Percentiles rank a stretch among this genome's conserved stretches.
These are phyloP conservation scores for Rossbeevera mucosa DNA, from an alignment of 768 basidiomycete genomes.

Conservation along the genomic window DNA sequence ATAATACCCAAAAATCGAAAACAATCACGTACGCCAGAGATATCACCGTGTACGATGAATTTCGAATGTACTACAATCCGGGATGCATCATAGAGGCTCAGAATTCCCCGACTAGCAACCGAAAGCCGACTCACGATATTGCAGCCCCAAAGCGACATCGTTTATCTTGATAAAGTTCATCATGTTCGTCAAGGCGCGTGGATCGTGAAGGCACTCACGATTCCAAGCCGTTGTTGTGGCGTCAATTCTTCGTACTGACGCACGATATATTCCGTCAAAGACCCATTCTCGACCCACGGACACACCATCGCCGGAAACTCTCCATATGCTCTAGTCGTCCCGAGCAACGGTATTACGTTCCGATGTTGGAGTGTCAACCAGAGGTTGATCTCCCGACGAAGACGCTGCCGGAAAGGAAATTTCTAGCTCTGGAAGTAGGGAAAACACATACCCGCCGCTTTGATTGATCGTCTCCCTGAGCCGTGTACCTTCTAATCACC, in stretches of 20 bases:
- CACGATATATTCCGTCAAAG: conserved; percentile 23
- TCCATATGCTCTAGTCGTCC: conserved; percentile 26
- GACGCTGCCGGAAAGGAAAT: conserved; percentile 11
- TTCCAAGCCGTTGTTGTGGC: conserved; percentile 5
- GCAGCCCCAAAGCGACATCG: conserved; percentile 24
- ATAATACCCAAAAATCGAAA: background rate
- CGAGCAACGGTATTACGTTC: conserved; percentile 30
- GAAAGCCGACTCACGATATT: conserved; percentile 20
- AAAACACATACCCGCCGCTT: conserved; percentile 12
- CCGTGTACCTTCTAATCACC: conserved; percentile 20
- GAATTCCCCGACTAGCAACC: background rate
- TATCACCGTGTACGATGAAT: conserved; percentile 23
- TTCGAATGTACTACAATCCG: conserved; percentile 16
- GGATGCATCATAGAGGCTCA: background rate
- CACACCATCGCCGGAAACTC: conserved; percentile 31
- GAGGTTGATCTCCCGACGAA: conserved; percentile 27
- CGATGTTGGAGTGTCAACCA: conserved; percentile 29
- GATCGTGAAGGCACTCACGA: conserved; percentile 9
- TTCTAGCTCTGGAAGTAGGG: background rate
- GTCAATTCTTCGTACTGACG: conserved; percentile 11
- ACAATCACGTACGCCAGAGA: conserved; percentile 24
- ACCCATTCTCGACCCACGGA: conserved; percentile 31
- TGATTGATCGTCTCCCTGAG: conserved; percentile 10
- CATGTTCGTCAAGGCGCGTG: background rate
- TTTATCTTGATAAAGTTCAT: conserved; percentile 12